A percentile compares a stretch with the other conserved stretches of the same genome.
These are phyloP conservation scores for Hyaloscypha bicolor DNA, from an alignment of 495 filamentous ascomycete species.

Conservation along the genomic window DNA sequence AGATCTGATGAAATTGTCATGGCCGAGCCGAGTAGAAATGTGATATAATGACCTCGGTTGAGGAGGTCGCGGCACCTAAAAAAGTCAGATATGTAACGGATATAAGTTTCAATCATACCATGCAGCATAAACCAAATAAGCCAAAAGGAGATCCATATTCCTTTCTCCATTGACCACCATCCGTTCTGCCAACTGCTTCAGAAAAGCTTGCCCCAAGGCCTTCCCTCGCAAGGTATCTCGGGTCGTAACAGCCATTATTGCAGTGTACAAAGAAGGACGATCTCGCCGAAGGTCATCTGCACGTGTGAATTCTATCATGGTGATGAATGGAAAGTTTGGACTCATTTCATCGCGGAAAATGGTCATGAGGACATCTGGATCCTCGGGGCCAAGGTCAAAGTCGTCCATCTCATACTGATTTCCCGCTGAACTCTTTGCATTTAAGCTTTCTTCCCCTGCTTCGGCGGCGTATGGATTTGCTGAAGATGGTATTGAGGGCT, in stretches of 20 bases:
- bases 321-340: slow-evolving; percentile 25
- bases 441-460: not conserved
- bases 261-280: slow-evolving; percentile 18
- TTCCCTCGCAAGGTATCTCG: not conserved
- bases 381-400: slow-evolving; percentile 8
- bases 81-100: not conserved
- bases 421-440: too few relatives aligned
- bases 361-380: slow-evolving; percentile 9
- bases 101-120: slow-evolving; percentile 8
- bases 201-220: not conserved
- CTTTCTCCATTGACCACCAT: slow-evolving; percentile 12
- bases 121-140: slow-evolving; percentile 9
- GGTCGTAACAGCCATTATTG: slow-evolving; percentile 20
- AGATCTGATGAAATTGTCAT: slow-evolving; percentile 20
- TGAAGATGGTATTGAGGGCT: not conserved
- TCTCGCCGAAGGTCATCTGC: slow-evolving; percentile 11
- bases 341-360: slow-evolving; percentile 22
- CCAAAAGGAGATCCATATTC: slow-evolving; percentile 23
- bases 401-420: not conserved
- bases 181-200: slow-evolving; percentile 9
- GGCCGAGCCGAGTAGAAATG: slow-evolving; percentile 5
- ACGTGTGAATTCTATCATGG: slow-evolving; percentile 1
- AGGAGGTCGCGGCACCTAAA: slow-evolving; percentile 1
- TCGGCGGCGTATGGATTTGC: not conserved
- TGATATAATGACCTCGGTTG: not conserved